phyloP scores from a whole-genome alignment of 2,329 filamentous ascomycete species.

The Rhynchosporium agropyri region DNA sequence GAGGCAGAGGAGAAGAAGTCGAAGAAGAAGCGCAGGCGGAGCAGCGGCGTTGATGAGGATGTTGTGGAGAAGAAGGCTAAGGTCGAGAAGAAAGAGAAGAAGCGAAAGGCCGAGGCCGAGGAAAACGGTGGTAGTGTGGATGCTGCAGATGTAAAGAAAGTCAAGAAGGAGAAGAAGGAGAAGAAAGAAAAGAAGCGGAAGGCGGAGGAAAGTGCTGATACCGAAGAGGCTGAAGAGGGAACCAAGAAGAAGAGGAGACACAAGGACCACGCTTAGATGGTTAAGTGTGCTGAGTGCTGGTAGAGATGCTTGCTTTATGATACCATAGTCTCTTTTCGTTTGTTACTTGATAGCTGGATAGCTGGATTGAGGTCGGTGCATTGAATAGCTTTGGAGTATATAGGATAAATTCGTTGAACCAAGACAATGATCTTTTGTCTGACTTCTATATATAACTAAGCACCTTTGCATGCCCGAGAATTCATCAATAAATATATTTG shows the following conservation, averaged over 20 bases:
- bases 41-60: constrained; percentile 22
- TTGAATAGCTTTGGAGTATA: constrained; percentile 12
- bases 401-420: not conserved
- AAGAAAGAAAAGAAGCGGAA: constrained; percentile 18
- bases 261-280: constrained; percentile 3
- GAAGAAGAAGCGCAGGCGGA: constrained; percentile 29
- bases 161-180: constrained; percentile 18
- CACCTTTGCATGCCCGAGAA: too few relatives aligned
- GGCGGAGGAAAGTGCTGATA: constrained; percentile 19
- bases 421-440: too few relatives aligned
- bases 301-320: constrained; percentile 11
- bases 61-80: constrained; percentile 27
- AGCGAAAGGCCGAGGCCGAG: constrained; percentile 9
- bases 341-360: not conserved
- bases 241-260: constrained; percentile 22
- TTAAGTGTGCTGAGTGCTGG: not conserved
- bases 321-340: constrained; percentile 9
- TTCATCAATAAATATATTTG: too few relatives aligned
- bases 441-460: too few relatives aligned
- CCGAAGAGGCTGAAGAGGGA: constrained; percentile 16
- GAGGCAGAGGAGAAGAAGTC: constrained; percentile 21
- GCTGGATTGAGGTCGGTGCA: not conserved
- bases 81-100: constrained; percentile 23
- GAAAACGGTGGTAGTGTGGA: constrained; percentile 13
- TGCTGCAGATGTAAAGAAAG: constrained; percentile 22